Evolutionary conservation across 306 rosid species (phyloP).

Genomic region (Dryas alaskensis): DNA sequence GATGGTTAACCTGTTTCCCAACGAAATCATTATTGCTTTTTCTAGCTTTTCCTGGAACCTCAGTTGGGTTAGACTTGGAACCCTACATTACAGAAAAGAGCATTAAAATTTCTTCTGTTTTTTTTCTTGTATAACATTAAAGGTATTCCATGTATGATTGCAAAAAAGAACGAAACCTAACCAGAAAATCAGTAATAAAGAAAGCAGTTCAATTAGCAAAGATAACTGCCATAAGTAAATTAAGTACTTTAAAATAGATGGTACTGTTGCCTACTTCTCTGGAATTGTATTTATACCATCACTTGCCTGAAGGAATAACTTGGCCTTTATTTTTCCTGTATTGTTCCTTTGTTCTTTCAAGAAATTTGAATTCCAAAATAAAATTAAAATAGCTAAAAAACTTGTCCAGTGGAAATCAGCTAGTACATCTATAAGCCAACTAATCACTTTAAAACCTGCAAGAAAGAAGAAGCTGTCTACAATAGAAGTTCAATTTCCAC

Average conservation of each 20-base stretch:
- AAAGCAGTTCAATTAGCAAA: not conserved
- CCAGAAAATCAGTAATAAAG: not conserved
- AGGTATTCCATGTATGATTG: not conserved
- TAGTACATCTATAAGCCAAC: not conserved
- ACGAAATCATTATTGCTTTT: conserved; percentile 13
- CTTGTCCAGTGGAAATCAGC: no score
- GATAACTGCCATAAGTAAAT: not conserved
- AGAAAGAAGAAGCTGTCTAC: not conserved
- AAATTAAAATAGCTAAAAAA: no score
- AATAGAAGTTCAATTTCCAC: not conserved
- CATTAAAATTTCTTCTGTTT: not conserved
- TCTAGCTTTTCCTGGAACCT: conserved; percentile 29
- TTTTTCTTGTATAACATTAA: conserved; percentile 7
- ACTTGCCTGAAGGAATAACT: not conserved
- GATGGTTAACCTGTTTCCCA: conserved; percentile 33
- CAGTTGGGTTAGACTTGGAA: conserved; percentile 38
- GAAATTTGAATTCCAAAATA: no score
- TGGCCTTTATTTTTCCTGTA: no score
- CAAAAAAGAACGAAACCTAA: not conserved
- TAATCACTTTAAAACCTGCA: not conserved
- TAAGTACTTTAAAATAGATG: not conserved
- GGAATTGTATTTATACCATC: not conserved
- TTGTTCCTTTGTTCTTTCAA: no score
- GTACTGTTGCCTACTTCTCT: not conserved
- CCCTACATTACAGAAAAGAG: conserved; percentile 29